phyloP scores from a whole-genome alignment of 1,139 yeast genomes.

The Blastobotrys persicus region DNA sequence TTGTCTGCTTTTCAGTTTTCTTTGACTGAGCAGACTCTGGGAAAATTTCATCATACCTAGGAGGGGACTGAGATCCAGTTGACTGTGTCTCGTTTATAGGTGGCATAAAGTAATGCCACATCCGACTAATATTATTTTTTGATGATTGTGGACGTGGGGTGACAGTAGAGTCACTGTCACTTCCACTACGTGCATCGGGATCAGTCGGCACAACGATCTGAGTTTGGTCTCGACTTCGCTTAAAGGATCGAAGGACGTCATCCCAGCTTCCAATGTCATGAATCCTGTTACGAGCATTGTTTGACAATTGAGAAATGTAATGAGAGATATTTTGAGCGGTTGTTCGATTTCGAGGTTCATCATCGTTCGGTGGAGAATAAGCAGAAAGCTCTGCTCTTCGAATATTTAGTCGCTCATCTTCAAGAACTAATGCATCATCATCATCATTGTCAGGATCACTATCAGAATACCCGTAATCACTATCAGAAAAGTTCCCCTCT shows the following conservation, averaged over 20 bases:
- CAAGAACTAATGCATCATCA: conserved; percentile 9
- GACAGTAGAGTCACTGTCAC: conserved; percentile 26
- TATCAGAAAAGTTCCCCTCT: conserved; percentile 31
- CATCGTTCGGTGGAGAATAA: conserved; percentile 2
- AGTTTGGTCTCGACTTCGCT: conserved; percentile 14
- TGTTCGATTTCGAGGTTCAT: conserved; percentile 13
- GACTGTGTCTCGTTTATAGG: conserved; percentile 15
- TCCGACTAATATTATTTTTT: conserved; percentile 19
- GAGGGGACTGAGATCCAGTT: conserved; percentile 37
- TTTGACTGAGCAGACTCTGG: conserved; percentile 49
- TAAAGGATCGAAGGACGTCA: conserved; percentile 27
- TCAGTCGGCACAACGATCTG: conserved; percentile 2
- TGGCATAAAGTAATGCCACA: conserved; percentile 27
- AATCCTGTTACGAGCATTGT: conserved; percentile 27
- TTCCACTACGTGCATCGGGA: conserved; percentile 13
- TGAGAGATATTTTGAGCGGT: conserved; percentile 28
- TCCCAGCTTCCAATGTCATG: conserved; percentile 30
- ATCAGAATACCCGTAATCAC: conserved; percentile 11
- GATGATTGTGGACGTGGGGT: conserved; percentile 6
- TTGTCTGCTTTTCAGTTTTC: conserved; percentile 4
- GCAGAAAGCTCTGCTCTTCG: conserved; percentile 1
- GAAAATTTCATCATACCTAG: conserved; percentile 79
- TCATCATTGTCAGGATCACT: conserved; percentile 17
- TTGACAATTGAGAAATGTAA: conserved; percentile 26
- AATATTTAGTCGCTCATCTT: conserved; percentile 9